Percentiles rank a stretch among this genome's conserved stretches.
Conservation (phyloP, 2,329 filamentous ascomycete species). For the Fusarium virguliforme region DNA sequence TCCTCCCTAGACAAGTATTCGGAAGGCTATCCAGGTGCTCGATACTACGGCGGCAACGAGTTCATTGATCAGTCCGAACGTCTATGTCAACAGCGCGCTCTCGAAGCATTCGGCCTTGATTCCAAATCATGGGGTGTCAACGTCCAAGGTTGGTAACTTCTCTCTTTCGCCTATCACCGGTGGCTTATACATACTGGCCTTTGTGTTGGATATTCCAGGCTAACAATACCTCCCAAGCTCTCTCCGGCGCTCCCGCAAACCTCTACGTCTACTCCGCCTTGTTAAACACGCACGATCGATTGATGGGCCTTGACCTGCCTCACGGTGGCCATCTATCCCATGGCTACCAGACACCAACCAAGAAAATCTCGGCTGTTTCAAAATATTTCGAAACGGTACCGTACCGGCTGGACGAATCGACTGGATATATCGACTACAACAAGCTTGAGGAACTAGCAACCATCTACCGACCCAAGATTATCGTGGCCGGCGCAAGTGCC, state of each 20-base stretch:
- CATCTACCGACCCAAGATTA: slow-evolving; percentile 94
- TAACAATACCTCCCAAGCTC: slow-evolving; percentile 66
- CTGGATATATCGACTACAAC: slow-evolving; percentile 95
- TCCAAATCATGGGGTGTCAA: slow-evolving; percentile 96
- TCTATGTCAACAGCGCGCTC: slow-evolving; percentile 89
- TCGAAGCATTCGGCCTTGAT: slow-evolving; percentile 89
- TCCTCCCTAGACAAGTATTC: slow-evolving; percentile 88
- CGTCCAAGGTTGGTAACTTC: slow-evolving; percentile 80
- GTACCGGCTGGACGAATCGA: slow-evolving; percentile 91
- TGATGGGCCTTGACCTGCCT: slow-evolving; percentile 97
- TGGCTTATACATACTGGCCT: neutral
- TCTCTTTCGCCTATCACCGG: neutral
- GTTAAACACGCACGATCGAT: slow-evolving; percentile 90
- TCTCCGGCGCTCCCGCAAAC: slow-evolving; percentile 83
- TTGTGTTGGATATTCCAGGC: slow-evolving; percentile 16
- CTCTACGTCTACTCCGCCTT: slow-evolving; percentile 96
- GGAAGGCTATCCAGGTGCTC: slow-evolving; percentile 94
- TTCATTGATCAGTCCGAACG: slow-evolving; percentile 93
- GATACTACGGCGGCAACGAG: slow-evolving; percentile 98
- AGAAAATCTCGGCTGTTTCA: slow-evolving; percentile 97
- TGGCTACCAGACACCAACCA: slow-evolving; percentile 95
- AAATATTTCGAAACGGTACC: slow-evolving; percentile 99
- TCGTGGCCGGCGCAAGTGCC: slow-evolving; percentile 94
- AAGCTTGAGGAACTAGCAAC: slow-evolving; percentile 89
- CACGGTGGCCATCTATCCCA: slow-evolving; percentile 97